Percentiles rank a stretch among this genome's conserved stretches.
Evolutionary conservation across 352 stramenopile genomes (phyloP).

Genomic region (Globisporangium paroecandrum): DNA sequence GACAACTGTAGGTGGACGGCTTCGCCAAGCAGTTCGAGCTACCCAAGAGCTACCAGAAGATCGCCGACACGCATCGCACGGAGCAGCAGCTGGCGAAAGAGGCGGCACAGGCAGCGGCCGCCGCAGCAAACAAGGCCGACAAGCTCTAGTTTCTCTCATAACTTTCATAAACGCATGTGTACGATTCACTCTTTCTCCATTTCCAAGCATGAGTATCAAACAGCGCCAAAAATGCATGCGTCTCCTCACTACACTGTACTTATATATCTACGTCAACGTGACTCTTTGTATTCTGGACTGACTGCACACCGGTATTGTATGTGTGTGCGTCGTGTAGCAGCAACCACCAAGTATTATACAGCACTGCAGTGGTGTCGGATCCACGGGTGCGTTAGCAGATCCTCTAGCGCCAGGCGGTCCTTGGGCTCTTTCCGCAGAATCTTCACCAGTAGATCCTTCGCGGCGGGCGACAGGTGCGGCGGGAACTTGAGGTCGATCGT

Average conservation of each 20-base stretch:
- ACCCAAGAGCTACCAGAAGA: constrained; percentile 61
- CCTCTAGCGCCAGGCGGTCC: constrained; percentile 90
- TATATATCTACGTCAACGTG: constrained; percentile 10
- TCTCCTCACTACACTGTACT: background rate
- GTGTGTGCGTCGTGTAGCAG: background rate
- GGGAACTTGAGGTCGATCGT: constrained; percentile 97
- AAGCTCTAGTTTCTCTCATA: constrained; percentile 1
- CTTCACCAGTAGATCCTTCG: constrained; percentile 93
- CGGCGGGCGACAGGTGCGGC: constrained; percentile 85
- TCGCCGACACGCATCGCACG: constrained; percentile 47
- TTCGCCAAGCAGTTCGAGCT: constrained; percentile 81
- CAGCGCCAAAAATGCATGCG: background rate
- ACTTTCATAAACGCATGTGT: background rate
- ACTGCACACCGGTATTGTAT: background rate
- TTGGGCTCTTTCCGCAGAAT: constrained; percentile 94
- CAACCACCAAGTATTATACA: constrained; percentile 5
- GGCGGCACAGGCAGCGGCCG: constrained; percentile 14
- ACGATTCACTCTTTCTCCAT: constrained; percentile 2
- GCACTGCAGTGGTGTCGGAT: constrained; percentile 75
- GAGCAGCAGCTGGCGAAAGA: constrained; percentile 33
- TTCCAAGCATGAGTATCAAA: constrained; percentile 5
- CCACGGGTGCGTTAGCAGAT: constrained; percentile 95
- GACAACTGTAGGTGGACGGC: constrained; percentile 33
- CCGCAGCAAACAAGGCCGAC: constrained; percentile 19
- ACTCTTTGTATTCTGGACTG: background rate